Conservation (phyloP, 305 asterid genomes). For the Lippia alba region DNA sequence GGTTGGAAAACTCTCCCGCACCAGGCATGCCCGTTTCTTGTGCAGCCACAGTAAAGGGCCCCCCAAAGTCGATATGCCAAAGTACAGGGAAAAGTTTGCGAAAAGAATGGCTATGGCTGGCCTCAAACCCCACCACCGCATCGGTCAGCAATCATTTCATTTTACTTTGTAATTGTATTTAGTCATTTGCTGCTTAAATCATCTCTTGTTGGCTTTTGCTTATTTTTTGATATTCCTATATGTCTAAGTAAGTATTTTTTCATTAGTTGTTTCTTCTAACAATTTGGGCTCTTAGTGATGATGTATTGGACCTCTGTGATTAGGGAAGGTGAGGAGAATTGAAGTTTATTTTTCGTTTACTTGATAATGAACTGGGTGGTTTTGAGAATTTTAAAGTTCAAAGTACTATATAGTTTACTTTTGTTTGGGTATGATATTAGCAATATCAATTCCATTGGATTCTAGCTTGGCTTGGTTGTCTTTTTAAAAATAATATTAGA, state of each 20-base stretch:
- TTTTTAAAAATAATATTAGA: not conserved
- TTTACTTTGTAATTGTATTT: not conserved
- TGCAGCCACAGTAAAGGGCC: slow-evolving; percentile 52
- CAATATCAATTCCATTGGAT: not conserved
- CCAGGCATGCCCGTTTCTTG: slow-evolving; percentile 47
- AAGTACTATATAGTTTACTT: not conserved
- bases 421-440: not conserved
- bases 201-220: slow-evolving; percentile 1
- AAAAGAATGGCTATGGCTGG: slow-evolving; percentile 85
- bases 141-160: slow-evolving; percentile 51
- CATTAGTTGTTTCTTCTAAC: not conserved
- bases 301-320: not conserved
- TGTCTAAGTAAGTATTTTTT: not conserved
- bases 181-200: slow-evolving; percentile 14
- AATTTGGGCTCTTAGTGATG: slow-evolving; percentile 9
- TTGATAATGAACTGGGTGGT: not conserved
- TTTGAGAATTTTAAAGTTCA: slow-evolving; percentile 3
- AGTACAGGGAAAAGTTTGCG: slow-evolving; percentile 58
- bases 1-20: slow-evolving; percentile 27
- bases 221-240: not conserved
- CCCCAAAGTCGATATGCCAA: slow-evolving; percentile 41
- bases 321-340: not conserved
- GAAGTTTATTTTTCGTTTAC: not conserved
- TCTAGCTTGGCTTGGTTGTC: not conserved
- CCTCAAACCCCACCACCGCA: slow-evolving; percentile 77